These are phyloP conservation scores for Sarocladium kiliense DNA, from an alignment of 2,329 filamentous ascomycete genomes.

Conservation along the genomic window DNA sequence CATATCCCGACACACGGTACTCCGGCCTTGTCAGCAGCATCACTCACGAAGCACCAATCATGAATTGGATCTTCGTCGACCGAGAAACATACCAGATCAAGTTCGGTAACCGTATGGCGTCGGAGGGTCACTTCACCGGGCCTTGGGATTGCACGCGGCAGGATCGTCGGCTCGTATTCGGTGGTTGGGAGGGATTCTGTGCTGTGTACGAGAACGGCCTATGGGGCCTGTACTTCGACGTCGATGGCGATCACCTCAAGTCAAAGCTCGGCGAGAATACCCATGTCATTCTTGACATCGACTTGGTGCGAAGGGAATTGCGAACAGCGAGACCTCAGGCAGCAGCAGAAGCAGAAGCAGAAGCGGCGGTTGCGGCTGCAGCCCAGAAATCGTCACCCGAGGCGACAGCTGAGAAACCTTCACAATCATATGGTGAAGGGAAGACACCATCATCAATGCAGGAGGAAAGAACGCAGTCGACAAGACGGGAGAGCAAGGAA, in stretches of 20 bases:
- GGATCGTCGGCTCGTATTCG: slow-evolving; percentile 43
- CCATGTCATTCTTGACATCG: slow-evolving; percentile 48
- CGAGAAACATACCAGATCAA: slow-evolving; percentile 39
- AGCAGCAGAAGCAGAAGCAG: slow-evolving; percentile 14
- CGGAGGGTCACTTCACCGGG: slow-evolving; percentile 39
- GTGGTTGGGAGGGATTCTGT: slow-evolving; percentile 45
- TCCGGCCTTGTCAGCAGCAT: slow-evolving; percentile 44
- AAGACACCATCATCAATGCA: not conserved
- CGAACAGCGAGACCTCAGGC: slow-evolving; percentile 22
- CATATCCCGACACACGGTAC: slow-evolving; percentile 47
- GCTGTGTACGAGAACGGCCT: slow-evolving; percentile 38
- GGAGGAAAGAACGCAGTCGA: not conserved
- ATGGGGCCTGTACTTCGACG: slow-evolving; percentile 44
- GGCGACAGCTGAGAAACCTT: not conserved
- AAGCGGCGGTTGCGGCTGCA: slow-evolving; percentile 26
- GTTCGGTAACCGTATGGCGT: slow-evolving; percentile 37
- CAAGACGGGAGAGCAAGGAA: not conserved
- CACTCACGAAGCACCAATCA: slow-evolving; percentile 40
- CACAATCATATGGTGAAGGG: not conserved
- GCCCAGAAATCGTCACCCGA: not conserved
- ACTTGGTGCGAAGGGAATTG: slow-evolving; percentile 46
- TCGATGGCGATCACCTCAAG: slow-evolving; percentile 37
- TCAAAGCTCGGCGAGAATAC: slow-evolving; percentile 23
- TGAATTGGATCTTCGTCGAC: slow-evolving; percentile 47
- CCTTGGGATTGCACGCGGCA: slow-evolving; percentile 48